Percentiles rank a stretch among this genome's conserved stretches.
Conservation (phyloP, 2,329 filamentous ascomycete species). For the Neoscytalidium dimidiatum region DNA sequence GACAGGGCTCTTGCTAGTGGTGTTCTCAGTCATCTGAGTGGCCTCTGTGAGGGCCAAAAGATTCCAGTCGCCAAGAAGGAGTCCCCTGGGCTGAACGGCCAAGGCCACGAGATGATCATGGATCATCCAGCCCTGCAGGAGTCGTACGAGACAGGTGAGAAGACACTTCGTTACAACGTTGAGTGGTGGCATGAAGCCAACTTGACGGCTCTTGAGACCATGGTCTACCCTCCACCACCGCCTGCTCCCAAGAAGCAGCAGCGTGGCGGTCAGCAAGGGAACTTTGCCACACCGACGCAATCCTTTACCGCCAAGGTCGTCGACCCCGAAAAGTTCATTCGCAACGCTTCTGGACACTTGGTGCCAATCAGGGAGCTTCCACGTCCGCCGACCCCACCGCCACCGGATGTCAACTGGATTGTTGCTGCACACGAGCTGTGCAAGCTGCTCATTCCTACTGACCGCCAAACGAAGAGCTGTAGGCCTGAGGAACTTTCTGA, state of each 20-base stretch:
- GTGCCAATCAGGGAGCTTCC: slow-evolving; percentile 28
- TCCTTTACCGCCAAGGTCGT: slow-evolving; percentile 82
- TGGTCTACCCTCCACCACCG: slow-evolving; percentile 33
- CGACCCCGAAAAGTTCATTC: slow-evolving; percentile 62
- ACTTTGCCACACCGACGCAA: slow-evolving; percentile 84
- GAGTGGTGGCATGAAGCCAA: slow-evolving; percentile 47
- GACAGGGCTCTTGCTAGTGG: slow-evolving; percentile 87
- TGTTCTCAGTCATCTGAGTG: slow-evolving; percentile 85
- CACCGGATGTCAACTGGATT: slow-evolving; percentile 83
- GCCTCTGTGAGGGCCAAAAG: slow-evolving; percentile 63
- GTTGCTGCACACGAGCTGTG: slow-evolving; percentile 81
- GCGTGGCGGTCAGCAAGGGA: slow-evolving; percentile 61
- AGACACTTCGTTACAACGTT: slow-evolving; percentile 37
- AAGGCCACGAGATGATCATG: slow-evolving; percentile 60
- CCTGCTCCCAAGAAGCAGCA: slow-evolving; percentile 62
- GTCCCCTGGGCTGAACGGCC: slow-evolving; percentile 37
- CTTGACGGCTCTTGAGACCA: slow-evolving; percentile 35
- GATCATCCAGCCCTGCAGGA: neutral
- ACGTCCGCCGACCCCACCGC: slow-evolving; percentile 62
- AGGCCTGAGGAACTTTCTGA: slow-evolving; percentile 72
- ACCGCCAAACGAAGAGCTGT: slow-evolving; percentile 75
- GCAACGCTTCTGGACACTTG: slow-evolving; percentile 61
- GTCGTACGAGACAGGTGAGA: slow-evolving; percentile 27
- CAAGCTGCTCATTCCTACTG: slow-evolving; percentile 75
- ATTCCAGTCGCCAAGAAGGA: neutral